Evolutionary conservation across 352 stramenopile species (phyloP), one percentile per base, ranked within the genome.

Genomic region (Pythium graminicola): DNA sequence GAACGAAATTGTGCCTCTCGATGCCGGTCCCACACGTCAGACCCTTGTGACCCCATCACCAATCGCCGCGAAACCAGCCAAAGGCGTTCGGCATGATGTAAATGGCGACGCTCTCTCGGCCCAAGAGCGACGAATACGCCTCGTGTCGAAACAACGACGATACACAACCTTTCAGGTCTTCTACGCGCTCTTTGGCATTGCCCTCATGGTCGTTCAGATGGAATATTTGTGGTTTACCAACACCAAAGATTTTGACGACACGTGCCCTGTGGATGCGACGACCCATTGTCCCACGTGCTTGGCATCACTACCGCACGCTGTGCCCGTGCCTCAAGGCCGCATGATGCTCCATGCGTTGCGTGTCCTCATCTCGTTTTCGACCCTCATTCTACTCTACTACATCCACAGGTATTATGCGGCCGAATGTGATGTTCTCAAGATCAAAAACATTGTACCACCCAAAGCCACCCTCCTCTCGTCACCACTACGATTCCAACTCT

Each of bases 401-500:
- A 53, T 85, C 42, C 84, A 81, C 54, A 51, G 59, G 9, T 89
- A 80, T 46, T 87, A 87, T 66, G 62, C 61, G 36, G 72, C 67
- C 56, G 69, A 88, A 62, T 83, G 73, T 33, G 69, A 88, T 49
- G 67, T 86, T 33, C 79, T 86, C 66, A 90, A 86, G 64, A 72
- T 86, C 57, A 88, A 86, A 50, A 89, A 89, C 53, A 83, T 89
- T 42, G 67, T 86, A 56, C 74, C 79, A 6, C 76, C 76, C 17
- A 81, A 78, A 27, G 75, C 74, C 16, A 86, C 74, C 39, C 55
- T 88, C 28, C 54, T 86, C 24, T 70, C 66, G 24, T 89, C 79
- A 35, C 76, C 76, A 14, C 50, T 86, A 49, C 73, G 76, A 14
- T 55, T 44, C 5, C 50, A 36, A 2, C 56, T 89, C 13, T 22